Evolutionary conservation across 805 yeast species (phyloP), one percentile per base, ranked within the genome.

Genomic region (Schwanniomyces vanrijiae): DNA sequence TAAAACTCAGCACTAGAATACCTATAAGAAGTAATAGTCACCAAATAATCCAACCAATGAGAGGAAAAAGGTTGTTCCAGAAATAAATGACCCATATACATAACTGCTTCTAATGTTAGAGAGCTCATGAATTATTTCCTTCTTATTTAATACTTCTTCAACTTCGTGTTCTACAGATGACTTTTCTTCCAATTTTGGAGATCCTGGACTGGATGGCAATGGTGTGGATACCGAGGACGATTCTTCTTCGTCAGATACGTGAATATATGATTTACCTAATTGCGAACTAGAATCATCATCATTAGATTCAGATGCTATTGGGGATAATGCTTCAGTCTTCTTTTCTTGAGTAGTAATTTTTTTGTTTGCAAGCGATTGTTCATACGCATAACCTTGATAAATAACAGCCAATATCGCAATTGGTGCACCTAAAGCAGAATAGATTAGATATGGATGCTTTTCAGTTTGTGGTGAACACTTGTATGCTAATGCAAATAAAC

Each of bases 381-480:
- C 67, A 45, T 43, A 41, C 7, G 41, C 38, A 41, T 45, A 57
- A 10, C 57, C 51, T 20, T 50, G 53, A 35, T 52, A 55, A 42
- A 46, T 49, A 28, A 60, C 43, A 37, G 54, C 57, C 2, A 58
- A 59, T n/a, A 67, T 49, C 8, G 81, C 70, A 31, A 71, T 38
- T 8, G 82, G 80, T 26, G 75, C 75, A n/a, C 81, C 79, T 6
- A 79, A 42, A n/a, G 84, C 75, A 41, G 86, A 73, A 61, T 87
- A 87, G 11, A 87, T 58, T 58, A 87, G 74, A 61, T 86, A 87
- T 18, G 94, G 94, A 64, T 87, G 95, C 62, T 80, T 80, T 46
- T 76, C 82, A 31, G 69, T 60, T 4, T 64, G 54, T 18, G 88
- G 81, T 0, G 90, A 81, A 42, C 75, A 73, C 42, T 67, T 68